Evolutionary conservation across 495 filamentous ascomycete species (phyloP), one percentile per base, ranked within the genome.

Genomic region (Diplogelasinospora grovesii): DNA sequence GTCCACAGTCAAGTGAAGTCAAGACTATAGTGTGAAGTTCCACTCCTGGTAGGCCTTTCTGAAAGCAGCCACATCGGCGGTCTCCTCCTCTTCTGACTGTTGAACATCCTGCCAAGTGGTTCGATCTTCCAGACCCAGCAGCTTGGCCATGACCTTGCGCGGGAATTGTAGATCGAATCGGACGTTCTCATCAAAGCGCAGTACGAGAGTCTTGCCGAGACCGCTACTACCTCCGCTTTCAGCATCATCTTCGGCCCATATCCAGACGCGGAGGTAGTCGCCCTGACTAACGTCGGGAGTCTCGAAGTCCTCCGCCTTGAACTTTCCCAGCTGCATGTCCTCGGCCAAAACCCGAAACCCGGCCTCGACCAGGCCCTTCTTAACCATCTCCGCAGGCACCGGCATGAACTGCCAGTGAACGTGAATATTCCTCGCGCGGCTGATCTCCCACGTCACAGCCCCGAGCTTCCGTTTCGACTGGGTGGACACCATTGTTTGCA

Each of bases 321-420:
- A 73, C 16, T 68, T 62, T 5, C 85, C 85, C 39, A 83, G 85
- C 36, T 77, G 67, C 15, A 78, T 55, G 48, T 92, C 89, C 54
- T 89, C 82, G 0, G 86, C 88, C 53, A 89, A 77, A 11, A 88
- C 84, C 42, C 80, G 77, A 69, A 95, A 95, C 0, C 78, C 89
- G 0, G 83, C 85, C 52, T 89, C 83, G 6, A 93, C 84, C 1
- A 89, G 68, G 0, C 82, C 81, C 28, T 77, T 74, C 8, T 54
- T 57, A 27, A 94, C 70, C 16, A 85, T 60, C 8, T 79, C 70
- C 0, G 69, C 55, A 0, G 83, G 73, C 1, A 94, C 72, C 2
- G 92, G 90, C 22, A 96, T 69, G 52, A 93, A 90, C 67, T 98
- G 92, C 92, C 90, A 96, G 54, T 95, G 92, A 0, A 76, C 70